These are phyloP conservation scores for Gyrodon lividus DNA, from an alignment of 768 basidiomycete genomes.

Conservation along the genomic window DNA sequence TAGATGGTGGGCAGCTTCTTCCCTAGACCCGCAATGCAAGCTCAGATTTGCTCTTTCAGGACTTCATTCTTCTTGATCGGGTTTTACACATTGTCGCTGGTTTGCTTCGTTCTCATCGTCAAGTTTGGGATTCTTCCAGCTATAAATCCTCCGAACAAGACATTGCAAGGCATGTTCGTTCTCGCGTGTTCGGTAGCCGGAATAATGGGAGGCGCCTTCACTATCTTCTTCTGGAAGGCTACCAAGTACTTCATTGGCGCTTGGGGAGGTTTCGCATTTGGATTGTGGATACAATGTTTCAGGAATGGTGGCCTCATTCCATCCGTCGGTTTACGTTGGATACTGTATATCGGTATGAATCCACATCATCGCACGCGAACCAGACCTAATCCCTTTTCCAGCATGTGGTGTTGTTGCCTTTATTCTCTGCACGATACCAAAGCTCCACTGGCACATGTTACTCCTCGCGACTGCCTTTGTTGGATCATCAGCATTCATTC, in stretches of 20 bases:
- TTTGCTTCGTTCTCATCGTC: conserved; percentile 84
- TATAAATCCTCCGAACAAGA: conserved; percentile 74
- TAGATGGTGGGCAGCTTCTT: conserved; percentile 62
- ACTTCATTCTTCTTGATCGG: conserved; percentile 92
- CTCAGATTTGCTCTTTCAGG: conserved; percentile 43
- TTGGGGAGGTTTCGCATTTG: conserved; percentile 76
- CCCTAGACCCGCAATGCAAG: neutral
- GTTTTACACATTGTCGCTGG: conserved; percentile 84
- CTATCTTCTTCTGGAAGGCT: conserved; percentile 92
- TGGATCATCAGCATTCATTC: conserved; percentile 85
- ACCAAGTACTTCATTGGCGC: conserved; percentile 74
- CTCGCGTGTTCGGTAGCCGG: conserved; percentile 79
- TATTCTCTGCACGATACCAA: conserved; percentile 79
- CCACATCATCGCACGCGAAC: conserved; percentile 18
- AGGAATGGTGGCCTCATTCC: conserved; percentile 77
- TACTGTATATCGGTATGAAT: conserved; percentile 74
- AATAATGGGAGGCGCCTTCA: conserved; percentile 76
- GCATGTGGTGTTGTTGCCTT: conserved; percentile 77
- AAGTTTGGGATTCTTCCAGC: conserved; percentile 85
- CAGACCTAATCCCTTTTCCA: conserved; percentile 31
- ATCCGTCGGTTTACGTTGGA: conserved; percentile 81
- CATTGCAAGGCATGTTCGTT: conserved; percentile 87
- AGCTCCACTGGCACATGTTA: conserved; percentile 83
- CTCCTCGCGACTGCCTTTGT: conserved; percentile 87
- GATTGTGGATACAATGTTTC: conserved; percentile 85